Evolutionary conservation across 257 asterid genomes (phyloP), one percentile per base, ranked within the genome.

Genomic region (Nemophila menziesii): DNA sequence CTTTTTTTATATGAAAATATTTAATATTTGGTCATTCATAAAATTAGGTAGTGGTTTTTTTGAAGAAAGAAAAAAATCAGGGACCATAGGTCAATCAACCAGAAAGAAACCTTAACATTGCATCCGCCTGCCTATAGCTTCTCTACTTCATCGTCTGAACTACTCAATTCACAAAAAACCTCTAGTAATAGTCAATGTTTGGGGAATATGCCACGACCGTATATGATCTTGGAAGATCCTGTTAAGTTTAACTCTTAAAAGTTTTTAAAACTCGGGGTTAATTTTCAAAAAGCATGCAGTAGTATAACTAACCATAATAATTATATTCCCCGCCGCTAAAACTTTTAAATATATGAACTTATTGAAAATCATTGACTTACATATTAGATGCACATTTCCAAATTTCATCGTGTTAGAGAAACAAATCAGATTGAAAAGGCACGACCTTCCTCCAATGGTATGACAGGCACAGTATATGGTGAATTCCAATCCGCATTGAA

Each of bases 401-500:
- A 29, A 10, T 2, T 29, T 2, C 9, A 29, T 29, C 36, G 12
- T 1, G 12, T 29, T 29, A 29, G 2, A 29, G 9, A 29, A 3
- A 29, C 10, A 7, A 2, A 47, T 68, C 64, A 70, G 46, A 68
- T 71, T 18, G 82, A 55, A 56, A 40, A 70, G 1, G 67, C 61
- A 64, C 39, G 58, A 11, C 79, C 72, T 40, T 46, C 74, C 26
- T 58, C 81, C 60, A 75, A 51, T 16, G 80, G 57, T 33, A 62
- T 67, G 37, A 85, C 75, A 16, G 77, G 72, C 23, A 75, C 59
- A 3, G 89, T 73, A 64, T 85, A 85, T 7, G 86, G 89, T 4
- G 93, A 85, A 55, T 49, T 59, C 96, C 93, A 85, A 63, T 85
- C 96, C 46, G 96, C 93, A 54, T 78, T 76, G 49, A 80, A 85